Conservation (phyloP, 768 basidiomycete genomes). For the Suillus cothurnatus region DNA sequence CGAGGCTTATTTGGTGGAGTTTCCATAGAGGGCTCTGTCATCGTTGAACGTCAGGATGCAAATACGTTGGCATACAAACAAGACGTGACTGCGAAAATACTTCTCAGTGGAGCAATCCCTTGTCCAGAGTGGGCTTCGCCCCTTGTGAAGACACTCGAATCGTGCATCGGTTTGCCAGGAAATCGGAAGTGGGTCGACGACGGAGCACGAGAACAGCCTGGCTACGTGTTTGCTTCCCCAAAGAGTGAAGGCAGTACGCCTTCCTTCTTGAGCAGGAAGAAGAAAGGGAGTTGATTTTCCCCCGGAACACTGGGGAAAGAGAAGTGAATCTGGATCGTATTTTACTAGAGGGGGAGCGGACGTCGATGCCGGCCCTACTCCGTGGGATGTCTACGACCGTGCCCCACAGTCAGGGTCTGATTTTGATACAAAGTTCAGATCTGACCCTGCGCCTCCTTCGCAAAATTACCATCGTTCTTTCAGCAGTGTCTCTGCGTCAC, state of each 20-base stretch:
- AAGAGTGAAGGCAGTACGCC: conserved; percentile 31
- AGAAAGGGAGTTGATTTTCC: conserved; percentile 56
- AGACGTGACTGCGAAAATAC: conserved; percentile 73
- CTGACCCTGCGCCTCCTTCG: conserved; percentile 40
- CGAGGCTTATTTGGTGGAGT: conserved; percentile 93
- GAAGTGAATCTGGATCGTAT: conserved; percentile 55
- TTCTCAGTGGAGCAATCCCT: conserved; percentile 76
- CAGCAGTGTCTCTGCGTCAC: conserved; percentile 19
- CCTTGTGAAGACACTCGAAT: conserved; percentile 74
- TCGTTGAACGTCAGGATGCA: conserved; percentile 92
- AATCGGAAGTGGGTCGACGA: conserved; percentile 69
- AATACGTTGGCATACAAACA: conserved; percentile 80
- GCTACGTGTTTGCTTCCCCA: conserved; percentile 63
- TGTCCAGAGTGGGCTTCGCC: conserved; percentile 79
- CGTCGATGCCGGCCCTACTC: conserved; percentile 15
- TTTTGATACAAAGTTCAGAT: conserved; percentile 49
- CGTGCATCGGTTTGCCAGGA: conserved; percentile 71
- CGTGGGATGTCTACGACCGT: conserved; percentile 34
- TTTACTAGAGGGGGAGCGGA: conserved; percentile 36
- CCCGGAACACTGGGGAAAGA: conserved; percentile 62
- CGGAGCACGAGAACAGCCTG: conserved; percentile 36
- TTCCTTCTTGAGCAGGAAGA: conserved; percentile 42
- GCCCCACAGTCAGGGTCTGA: conserved; percentile 16
- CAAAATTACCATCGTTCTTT: conserved; percentile 26
- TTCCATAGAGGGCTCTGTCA: conserved; percentile 85